These are phyloP conservation scores for Aspergillus leporis DNA, from an alignment of 495 filamentous ascomycete genomes.

Conservation along the genomic window DNA sequence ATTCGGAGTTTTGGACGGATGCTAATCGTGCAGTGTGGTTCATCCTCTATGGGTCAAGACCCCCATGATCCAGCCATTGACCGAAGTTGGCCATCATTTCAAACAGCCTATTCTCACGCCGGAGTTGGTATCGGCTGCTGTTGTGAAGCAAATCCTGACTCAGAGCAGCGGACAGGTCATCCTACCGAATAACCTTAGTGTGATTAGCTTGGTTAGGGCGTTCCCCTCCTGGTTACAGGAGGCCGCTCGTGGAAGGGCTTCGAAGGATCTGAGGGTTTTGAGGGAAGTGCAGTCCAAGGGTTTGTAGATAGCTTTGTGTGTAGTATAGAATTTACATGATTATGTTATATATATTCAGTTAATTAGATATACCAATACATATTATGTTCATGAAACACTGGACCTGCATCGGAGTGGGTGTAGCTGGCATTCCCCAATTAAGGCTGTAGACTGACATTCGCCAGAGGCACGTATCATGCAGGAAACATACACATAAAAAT, in stretches of 20 bases:
- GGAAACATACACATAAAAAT: neutral
- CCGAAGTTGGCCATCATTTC: conserved; percentile 38
- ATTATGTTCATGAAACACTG: no score
- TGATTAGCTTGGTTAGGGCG: conserved; percentile 33
- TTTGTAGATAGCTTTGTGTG: neutral
- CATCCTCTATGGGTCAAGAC: conserved; percentile 51
- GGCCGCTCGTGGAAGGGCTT: conserved; percentile 28
- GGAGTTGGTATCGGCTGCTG: conserved; percentile 37
- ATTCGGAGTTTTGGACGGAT: neutral
- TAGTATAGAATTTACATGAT: neutral
- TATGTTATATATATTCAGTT: neutral
- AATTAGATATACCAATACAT: neutral
- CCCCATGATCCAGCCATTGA: conserved; percentile 43
- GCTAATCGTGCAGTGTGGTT: conserved; percentile 31
- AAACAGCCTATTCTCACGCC: conserved; percentile 38
- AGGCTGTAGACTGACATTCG: neutral
- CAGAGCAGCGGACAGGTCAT: conserved; percentile 46
- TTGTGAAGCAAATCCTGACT: conserved; percentile 43
- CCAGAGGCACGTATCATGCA: neutral
- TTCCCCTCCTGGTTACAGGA: conserved; percentile 47
- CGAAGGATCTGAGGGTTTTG: conserved; percentile 18
- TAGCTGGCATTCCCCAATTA: no score
- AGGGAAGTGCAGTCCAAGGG: neutral
- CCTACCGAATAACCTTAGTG: conserved; percentile 26
- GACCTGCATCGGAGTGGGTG: no score